These are phyloP conservation scores for Scytalidium lignicola DNA, from an alignment of 2,329 filamentous ascomycete species.

Conservation along the genomic window DNA sequence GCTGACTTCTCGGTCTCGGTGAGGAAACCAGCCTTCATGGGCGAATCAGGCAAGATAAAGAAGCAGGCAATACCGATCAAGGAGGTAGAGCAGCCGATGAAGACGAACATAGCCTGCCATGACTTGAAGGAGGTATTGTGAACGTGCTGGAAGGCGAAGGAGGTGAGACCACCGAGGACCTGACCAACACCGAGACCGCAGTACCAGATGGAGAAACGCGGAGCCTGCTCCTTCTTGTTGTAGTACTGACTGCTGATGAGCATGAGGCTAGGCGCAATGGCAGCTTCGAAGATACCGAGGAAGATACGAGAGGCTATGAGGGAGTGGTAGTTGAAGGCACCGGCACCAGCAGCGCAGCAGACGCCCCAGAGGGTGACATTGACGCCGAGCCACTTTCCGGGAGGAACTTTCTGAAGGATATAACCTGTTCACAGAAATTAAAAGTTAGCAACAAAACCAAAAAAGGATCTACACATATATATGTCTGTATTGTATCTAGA, in stretches of 20 bases:
- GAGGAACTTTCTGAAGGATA: slow-evolving; percentile 55
- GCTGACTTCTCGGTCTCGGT: slow-evolving; percentile 35
- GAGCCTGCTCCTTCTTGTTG: slow-evolving; percentile 50
- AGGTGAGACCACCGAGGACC: slow-evolving; percentile 40
- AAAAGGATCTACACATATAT: neutral
- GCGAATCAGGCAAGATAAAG: slow-evolving; percentile 43
- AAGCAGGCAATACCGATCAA: slow-evolving; percentile 36
- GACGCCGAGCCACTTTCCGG: slow-evolving; percentile 54
- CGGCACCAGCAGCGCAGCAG: slow-evolving; percentile 48
- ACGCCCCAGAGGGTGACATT: slow-evolving; percentile 58
- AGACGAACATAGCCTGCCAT: slow-evolving; percentile 47
- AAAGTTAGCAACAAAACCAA: neutral
- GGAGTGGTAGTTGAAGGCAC: slow-evolving; percentile 46
- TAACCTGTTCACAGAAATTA: slow-evolving; percentile 33
- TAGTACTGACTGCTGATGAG: slow-evolving; percentile 58
- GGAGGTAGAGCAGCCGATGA: slow-evolving; percentile 41
- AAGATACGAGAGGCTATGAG: slow-evolving; percentile 52
- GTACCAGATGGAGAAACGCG: slow-evolving; percentile 58
- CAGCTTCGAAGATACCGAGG: slow-evolving; percentile 56
- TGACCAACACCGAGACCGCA: slow-evolving; percentile 54
- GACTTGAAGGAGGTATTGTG: slow-evolving; percentile 29
- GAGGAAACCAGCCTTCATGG: slow-evolving; percentile 38
- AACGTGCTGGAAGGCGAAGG: slow-evolving; percentile 51
- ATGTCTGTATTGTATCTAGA: too few relatives aligned
- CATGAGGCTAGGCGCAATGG: slow-evolving; percentile 55